phyloP scores from a whole-genome alignment of 805 yeast species.

The Kodamaea hsintzibuensis region DNA sequence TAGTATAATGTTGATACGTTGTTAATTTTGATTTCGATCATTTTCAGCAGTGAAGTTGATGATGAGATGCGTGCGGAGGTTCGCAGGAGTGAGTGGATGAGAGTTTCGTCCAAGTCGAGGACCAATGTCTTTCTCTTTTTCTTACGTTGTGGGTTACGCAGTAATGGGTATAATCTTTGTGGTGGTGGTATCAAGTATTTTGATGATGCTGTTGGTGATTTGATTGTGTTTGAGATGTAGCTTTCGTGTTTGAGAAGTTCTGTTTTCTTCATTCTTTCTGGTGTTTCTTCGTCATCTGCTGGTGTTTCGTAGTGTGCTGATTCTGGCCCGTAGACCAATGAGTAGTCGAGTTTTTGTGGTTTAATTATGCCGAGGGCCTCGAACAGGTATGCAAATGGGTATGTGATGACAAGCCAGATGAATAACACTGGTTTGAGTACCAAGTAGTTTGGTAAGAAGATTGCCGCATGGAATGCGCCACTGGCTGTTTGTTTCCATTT shows the following conservation, averaged over 20 bases:
- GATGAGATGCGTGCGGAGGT: conserved; percentile 48
- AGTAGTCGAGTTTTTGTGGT: conserved; percentile 6
- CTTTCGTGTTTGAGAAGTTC: conserved; percentile 42
- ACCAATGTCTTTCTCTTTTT: conserved; percentile 65
- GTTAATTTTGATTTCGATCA: conserved; percentile 76
- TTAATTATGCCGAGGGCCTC: conserved; percentile 17
- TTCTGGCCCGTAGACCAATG: conserved; percentile 6
- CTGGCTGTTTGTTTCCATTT: not conserved
- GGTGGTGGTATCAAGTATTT: conserved; percentile 49
- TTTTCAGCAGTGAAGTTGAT: conserved; percentile 45
- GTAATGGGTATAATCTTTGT: conserved; percentile 42
- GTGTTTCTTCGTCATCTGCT: conserved; percentile 8
- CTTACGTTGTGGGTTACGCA: conserved; percentile 39
- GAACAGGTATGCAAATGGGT: conserved; percentile 52
- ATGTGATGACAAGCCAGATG: conserved; percentile 52
- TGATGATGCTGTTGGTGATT: conserved; percentile 42
- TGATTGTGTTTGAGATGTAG: conserved; percentile 39
- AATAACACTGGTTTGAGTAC: conserved; percentile 53
- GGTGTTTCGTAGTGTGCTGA: conserved; percentile 5
- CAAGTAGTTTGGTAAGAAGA: conserved; percentile 52
- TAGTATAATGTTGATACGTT: conserved; percentile 79
- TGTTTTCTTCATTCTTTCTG: conserved; percentile 23
- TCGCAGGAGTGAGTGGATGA: conserved; percentile 86
- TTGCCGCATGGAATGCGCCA: not conserved
- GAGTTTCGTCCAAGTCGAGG: conserved; percentile 89